Percentiles rank a stretch among this genome's conserved stretches.
phyloP scores from a whole-genome alignment of 306 rosid genomes.

The Rubus idaeus region DNA sequence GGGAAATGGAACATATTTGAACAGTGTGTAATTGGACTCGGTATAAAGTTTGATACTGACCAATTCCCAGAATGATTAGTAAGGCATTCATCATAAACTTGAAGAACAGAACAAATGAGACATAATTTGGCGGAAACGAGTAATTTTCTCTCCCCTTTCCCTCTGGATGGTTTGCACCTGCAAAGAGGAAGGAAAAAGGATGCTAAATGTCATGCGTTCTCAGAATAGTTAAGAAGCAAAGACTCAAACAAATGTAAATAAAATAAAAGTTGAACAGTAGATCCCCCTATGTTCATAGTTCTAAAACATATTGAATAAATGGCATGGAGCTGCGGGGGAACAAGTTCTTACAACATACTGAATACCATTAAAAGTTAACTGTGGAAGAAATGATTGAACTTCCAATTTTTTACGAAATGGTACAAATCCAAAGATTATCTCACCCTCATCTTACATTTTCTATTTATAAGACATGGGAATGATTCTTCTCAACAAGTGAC shows the following conservation, averaged over 20 bases:
- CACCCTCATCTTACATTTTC: not conserved
- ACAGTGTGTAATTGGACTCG: not conserved
- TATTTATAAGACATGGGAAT: not conserved
- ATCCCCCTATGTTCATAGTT: not conserved
- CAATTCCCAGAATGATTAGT: slow-evolving; percentile 30
- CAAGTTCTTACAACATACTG: not conserved
- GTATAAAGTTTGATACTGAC: slow-evolving; percentile 3
- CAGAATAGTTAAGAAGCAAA: not conserved
- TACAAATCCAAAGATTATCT: not conserved
- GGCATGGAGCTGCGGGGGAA: not conserved
- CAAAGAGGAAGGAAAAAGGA: not conserved
- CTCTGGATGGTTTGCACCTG: slow-evolving; percentile 1
- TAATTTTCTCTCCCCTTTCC: not conserved
- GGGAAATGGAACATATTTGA: not conserved
- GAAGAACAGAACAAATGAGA: slow-evolving; percentile 14
- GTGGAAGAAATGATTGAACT: not conserved
- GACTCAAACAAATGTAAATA: not conserved
- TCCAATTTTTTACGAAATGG: not conserved
- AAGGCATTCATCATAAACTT: slow-evolving; percentile 23
- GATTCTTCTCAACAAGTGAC: not conserved
- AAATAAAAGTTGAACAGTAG: not conserved
- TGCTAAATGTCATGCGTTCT: not conserved
- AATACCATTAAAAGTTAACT: not conserved
- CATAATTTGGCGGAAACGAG: slow-evolving; percentile 22
- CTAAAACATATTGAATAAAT: not conserved